A percentile compares a stretch with the other conserved stretches of the same genome.
phyloP scores from a whole-genome alignment of 345 rosid genomes.

The Anastatica hierochuntica region DNA sequence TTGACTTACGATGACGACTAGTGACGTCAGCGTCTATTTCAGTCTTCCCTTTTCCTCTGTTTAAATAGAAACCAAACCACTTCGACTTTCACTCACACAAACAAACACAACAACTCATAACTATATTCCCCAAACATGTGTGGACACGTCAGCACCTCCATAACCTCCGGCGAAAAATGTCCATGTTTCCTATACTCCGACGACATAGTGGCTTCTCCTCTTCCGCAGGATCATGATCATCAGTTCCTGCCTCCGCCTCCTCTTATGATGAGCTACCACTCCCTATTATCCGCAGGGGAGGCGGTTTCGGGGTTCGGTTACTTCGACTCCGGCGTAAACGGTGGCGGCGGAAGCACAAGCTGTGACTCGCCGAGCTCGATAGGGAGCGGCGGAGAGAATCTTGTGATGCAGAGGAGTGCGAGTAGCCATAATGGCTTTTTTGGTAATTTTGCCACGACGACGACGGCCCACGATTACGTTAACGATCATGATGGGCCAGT shows the following conservation, averaged over 20 bases:
- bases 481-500: slow-evolving; percentile 49
- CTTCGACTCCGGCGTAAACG: slow-evolving; percentile 20
- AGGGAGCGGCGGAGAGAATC: slow-evolving; percentile 33
- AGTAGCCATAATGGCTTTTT: slow-evolving; percentile 49
- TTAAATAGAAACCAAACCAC: slow-evolving; percentile 29
- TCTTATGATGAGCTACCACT: slow-evolving; percentile 25
- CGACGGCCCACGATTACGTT: slow-evolving; percentile 25
- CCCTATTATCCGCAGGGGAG: slow-evolving; percentile 16
- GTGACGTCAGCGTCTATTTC: slow-evolving; percentile 31
- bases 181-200: slow-evolving; percentile 18
- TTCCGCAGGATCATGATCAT: slow-evolving; percentile 22
- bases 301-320: slow-evolving; percentile 21
- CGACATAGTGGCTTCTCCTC: slow-evolving; percentile 16
- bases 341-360: slow-evolving; percentile 42
- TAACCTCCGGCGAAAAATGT: slow-evolving; percentile 8
- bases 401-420: slow-evolving; percentile 47
- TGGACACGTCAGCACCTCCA: slow-evolving; percentile 26
- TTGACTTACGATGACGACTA: slow-evolving; percentile 9
- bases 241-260: slow-evolving; percentile 30
- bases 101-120: not conserved
- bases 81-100: slow-evolving; percentile 7
- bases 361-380: slow-evolving; percentile 56
- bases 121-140: slow-evolving; percentile 27
- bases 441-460: slow-evolving; percentile 23
- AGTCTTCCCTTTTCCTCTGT: not conserved